Conservation (phyloP, 345 rosid species). For the Acer campestre region DNA sequence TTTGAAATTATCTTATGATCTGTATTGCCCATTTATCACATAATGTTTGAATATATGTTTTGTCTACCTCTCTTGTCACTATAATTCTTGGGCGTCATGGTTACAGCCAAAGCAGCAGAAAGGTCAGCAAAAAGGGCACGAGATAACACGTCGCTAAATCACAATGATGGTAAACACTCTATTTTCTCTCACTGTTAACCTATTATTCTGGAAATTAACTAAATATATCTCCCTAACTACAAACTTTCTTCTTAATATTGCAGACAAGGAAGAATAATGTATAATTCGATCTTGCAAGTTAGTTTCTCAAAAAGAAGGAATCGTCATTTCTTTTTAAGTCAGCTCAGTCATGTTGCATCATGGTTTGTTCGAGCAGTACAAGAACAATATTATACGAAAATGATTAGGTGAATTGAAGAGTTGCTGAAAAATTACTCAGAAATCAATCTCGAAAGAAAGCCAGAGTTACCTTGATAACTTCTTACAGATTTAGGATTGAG, state of each 20-base stretch:
- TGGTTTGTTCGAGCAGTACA: not conserved
- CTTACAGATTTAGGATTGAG: not conserved
- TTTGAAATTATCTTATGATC: not conserved
- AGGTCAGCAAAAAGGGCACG: constrained; percentile 51
- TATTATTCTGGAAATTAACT: not conserved
- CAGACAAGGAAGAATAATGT: constrained; percentile 43
- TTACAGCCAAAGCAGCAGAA: constrained; percentile 62
- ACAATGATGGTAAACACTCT: constrained; percentile 41
- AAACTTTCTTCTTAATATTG: constrained; percentile 18
- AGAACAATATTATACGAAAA: not conserved
- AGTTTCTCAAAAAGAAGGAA: not conserved
- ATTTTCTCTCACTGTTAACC: constrained; percentile 8
- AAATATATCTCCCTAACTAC: not conserved
- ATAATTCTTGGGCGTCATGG: constrained; percentile 9
- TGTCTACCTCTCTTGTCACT: constrained; percentile 9
- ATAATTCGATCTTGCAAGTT: not conserved
- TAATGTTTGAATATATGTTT: not conserved
- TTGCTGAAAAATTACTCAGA: not conserved
- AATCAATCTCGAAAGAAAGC: not conserved
- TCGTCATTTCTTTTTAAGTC: not conserved
- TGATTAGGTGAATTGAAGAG: not conserved
- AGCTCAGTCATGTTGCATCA: not conserved
- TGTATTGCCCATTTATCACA: too few species aligned
- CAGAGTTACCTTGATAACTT: not conserved
- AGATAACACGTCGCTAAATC: constrained; percentile 21